Percentiles rank a stretch among this genome's conserved stretches.
Evolutionary conservation across 768 basidiomycete species (phyloP).

Genomic region (Suillus sp.): DNA sequence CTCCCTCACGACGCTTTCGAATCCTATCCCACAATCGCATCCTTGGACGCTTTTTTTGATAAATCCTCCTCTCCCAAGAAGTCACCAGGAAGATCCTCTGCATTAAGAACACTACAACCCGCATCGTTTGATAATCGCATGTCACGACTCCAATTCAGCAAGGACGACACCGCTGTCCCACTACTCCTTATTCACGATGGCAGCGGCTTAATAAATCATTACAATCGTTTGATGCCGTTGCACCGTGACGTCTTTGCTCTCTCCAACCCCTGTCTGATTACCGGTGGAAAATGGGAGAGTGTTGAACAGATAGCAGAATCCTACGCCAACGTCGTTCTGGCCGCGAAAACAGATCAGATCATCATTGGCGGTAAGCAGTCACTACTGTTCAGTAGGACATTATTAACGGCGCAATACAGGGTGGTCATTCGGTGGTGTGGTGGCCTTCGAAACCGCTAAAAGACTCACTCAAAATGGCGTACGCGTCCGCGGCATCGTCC

Average conservation of each 20-base stretch:
- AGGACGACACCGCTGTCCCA: constrained; percentile 34
- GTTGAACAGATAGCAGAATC: constrained; percentile 53
- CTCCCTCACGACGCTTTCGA: constrained; percentile 49
- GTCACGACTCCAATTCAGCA: constrained; percentile 38
- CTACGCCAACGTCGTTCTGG: constrained; percentile 39
- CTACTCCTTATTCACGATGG: constrained; percentile 76
- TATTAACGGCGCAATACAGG: constrained; percentile 40
- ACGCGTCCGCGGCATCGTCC: constrained; percentile 54
- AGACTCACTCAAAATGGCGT: constrained; percentile 45
- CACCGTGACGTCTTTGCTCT: constrained; percentile 63
- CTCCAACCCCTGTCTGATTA: constrained; percentile 53
- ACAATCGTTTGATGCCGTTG: constrained; percentile 47
- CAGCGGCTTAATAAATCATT: constrained; percentile 59
- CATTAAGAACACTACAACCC: neutral
- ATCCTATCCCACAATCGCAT: constrained; percentile 39
- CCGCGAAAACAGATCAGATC: constrained; percentile 7
- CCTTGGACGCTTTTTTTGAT: constrained; percentile 23
- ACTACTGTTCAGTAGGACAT: constrained; percentile 19
- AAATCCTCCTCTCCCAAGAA: neutral
- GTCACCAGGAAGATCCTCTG: neutral
- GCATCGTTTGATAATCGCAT: neutral
- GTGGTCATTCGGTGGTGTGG: constrained; percentile 80
- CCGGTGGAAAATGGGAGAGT: constrained; percentile 47
- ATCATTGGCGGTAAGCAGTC: constrained; percentile 19
- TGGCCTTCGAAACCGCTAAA: constrained; percentile 64